phyloP scores from a whole-genome alignment of 139 green algal genomes.

The Edaphochlamys debaryana region DNA sequence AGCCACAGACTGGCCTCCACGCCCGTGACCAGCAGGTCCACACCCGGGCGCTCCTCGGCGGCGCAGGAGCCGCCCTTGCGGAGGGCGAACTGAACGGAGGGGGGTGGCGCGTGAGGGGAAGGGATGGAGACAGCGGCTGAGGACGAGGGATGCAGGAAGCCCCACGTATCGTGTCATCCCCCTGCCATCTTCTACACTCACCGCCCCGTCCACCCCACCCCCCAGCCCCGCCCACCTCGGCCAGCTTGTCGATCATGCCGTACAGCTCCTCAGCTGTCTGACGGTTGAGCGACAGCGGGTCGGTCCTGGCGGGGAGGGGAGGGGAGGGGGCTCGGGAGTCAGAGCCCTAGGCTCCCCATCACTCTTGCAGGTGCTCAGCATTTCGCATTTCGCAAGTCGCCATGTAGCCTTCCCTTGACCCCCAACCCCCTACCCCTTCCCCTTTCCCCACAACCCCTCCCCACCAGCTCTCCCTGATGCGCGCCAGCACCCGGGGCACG shows the following conservation, averaged over 20 bases:
- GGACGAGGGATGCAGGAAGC: too few relatives aligned
- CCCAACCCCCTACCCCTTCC: neutral
- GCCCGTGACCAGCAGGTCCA: slow-evolving; percentile 31
- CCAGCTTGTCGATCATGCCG: neutral
- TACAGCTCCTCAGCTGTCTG: slow-evolving; percentile 21
- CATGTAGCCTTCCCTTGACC: too few relatives aligned
- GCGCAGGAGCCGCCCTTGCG: neutral
- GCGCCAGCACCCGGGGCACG: neutral
- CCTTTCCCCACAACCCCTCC: neutral
- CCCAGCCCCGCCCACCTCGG: neutral
- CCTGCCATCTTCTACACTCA: too few relatives aligned
- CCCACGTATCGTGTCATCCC: too few relatives aligned
- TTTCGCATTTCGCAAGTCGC: too few relatives aligned
- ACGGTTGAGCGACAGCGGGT: slow-evolving; percentile 19
- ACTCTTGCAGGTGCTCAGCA: too few relatives aligned
- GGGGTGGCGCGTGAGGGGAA: neutral
- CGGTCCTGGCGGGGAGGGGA: neutral
- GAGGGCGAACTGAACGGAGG: neutral
- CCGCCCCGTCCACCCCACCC: too few relatives aligned
- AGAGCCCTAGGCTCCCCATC: too few relatives aligned
- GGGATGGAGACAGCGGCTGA: neutral
- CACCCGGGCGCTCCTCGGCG: slow-evolving; percentile 1
- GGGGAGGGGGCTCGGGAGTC: too few relatives aligned
- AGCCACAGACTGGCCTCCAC: slow-evolving; percentile 39
- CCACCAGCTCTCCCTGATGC: neutral